Conservation (phyloP, 805 yeast species). For the Monosporozyma yasuniensis region DNA sequence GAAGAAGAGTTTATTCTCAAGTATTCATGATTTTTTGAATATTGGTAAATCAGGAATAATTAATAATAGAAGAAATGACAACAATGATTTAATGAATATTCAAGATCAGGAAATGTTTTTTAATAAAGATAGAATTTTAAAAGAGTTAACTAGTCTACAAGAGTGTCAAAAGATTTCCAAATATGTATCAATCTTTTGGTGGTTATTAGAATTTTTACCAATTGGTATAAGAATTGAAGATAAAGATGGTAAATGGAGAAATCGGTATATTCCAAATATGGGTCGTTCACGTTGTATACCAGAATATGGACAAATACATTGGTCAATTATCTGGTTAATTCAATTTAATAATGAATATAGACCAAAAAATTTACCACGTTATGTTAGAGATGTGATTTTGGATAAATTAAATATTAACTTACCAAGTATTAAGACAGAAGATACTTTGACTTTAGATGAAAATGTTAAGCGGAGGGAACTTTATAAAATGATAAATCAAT, state of each 20-base stretch:
- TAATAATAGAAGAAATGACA: too few relatives aligned
- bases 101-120: background rate
- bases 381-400: conserved; percentile 20
- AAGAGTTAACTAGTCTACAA: background rate
- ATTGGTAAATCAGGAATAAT: conserved; percentile 12
- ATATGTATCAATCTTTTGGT: conserved; percentile 38
- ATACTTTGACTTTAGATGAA: conserved; percentile 1
- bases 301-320: conserved; percentile 40
- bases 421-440: background rate
- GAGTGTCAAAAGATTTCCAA: background rate
- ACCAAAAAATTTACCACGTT: conserved; percentile 38
- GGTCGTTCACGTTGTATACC: conserved; percentile 49
- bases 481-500: conserved; percentile 11
- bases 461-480: background rate
- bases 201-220: conserved; percentile 56
- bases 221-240: conserved; percentile 44
- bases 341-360: conserved; percentile 38
- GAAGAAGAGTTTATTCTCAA: conserved; percentile 36
- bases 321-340: conserved; percentile 55
- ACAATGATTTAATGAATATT: background rate
- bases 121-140: background rate
- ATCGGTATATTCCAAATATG: conserved; percentile 44
- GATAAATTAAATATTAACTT: conserved; percentile 13
- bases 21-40: conserved; percentile 43
- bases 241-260: conserved; percentile 41